phyloP scores from a whole-genome alignment of 2,329 filamentous ascomycete species.

The Paraphoma chrysanthemicola region DNA sequence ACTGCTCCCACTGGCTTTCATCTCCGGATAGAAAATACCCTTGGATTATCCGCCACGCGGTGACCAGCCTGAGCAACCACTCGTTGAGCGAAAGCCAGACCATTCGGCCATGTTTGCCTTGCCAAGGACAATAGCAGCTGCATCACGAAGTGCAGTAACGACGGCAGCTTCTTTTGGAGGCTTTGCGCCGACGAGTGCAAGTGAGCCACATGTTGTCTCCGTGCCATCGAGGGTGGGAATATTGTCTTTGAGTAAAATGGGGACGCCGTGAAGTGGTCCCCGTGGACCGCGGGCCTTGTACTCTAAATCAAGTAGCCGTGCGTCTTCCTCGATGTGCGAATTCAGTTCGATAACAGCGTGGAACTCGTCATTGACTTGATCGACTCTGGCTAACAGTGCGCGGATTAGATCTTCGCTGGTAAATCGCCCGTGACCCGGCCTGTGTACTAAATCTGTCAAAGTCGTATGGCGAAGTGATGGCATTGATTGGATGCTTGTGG shows the following conservation, averaged over 20 bases:
- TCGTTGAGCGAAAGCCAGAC: slow-evolving; percentile 64
- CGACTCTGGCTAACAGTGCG: slow-evolving; percentile 62
- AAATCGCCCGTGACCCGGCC: neutral
- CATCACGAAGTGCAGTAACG: slow-evolving; percentile 61
- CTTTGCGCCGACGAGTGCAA: slow-evolving; percentile 63
- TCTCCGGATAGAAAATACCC: slow-evolving; percentile 64
- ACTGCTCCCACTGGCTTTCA: slow-evolving; percentile 67
- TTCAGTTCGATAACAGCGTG: slow-evolving; percentile 64
- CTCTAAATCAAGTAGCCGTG: slow-evolving; percentile 56
- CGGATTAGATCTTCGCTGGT: slow-evolving; percentile 51
- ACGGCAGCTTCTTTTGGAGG: slow-evolving; percentile 64
- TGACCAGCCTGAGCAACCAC: slow-evolving; percentile 66
- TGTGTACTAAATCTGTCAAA: neutral
- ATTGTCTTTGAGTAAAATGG: slow-evolving; percentile 69
- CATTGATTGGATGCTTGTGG: neutral
- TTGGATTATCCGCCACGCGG: slow-evolving; percentile 66
- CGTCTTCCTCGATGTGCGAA: slow-evolving; percentile 52
- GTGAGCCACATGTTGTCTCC: slow-evolving; percentile 60
- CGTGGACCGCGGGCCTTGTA: slow-evolving; percentile 54
- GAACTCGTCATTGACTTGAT: slow-evolving; percentile 60
- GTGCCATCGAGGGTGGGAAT: slow-evolving; percentile 54
- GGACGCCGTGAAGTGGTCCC: slow-evolving; percentile 64
- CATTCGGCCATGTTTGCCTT: slow-evolving; percentile 69
- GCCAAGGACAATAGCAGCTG: slow-evolving; percentile 67
- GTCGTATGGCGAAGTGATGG: neutral